These are phyloP conservation scores for Pistacia vera DNA, from an alignment of 345 rosid genomes.

Conservation along the genomic window DNA sequence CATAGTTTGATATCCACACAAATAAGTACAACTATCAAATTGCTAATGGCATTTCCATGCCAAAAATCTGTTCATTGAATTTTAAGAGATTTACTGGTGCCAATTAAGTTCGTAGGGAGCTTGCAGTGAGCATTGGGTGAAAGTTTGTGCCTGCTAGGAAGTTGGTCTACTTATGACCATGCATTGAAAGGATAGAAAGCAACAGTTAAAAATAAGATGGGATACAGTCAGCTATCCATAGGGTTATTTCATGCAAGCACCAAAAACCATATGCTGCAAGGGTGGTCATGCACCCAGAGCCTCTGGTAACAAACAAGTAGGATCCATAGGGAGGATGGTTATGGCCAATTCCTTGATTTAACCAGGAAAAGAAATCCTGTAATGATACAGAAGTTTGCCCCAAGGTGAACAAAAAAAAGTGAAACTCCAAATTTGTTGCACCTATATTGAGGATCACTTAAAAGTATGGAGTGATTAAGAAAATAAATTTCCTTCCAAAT, in stretches of 20 bases:
- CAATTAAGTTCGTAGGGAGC: background rate
- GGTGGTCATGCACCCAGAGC: background rate
- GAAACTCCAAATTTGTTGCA: slow-evolving; percentile 1
- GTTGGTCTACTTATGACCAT: background rate
- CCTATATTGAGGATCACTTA: background rate
- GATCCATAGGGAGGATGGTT: background rate
- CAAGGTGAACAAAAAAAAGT: background rate
- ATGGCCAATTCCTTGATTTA: too few relatives aligned
- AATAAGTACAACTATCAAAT: background rate
- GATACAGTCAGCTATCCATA: background rate
- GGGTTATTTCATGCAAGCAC: background rate
- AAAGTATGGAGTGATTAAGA: background rate
- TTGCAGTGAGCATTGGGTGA: background rate
- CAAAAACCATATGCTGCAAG: background rate
- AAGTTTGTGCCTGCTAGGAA: background rate
- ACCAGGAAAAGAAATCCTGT: too few relatives aligned
- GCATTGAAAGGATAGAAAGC: background rate
- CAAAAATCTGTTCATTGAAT: background rate
- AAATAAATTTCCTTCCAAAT: background rate
- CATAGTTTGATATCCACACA: background rate
- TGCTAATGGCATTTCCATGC: background rate
- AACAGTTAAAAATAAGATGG: background rate
- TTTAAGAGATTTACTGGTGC: background rate
- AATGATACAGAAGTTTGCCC: background rate
- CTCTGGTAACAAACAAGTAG: background rate